Conservation (phyloP, 2,329 filamentous ascomycete species). For the Rutstroemia sp. region DNA sequence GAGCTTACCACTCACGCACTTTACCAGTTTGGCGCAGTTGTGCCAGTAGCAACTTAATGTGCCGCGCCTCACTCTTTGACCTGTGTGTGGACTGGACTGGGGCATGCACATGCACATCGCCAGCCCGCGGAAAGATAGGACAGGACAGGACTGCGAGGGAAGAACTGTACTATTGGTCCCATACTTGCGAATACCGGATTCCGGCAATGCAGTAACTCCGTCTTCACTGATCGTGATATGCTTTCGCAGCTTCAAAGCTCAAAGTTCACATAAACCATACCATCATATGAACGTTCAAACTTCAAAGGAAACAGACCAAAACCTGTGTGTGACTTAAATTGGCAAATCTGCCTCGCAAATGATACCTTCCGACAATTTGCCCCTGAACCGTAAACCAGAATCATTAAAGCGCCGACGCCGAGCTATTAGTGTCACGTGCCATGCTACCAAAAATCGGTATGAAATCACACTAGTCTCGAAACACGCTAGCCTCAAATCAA, state of each 20-base stretch:
- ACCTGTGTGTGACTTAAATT: not conserved
- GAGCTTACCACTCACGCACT: not conserved
- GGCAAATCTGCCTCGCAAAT: not conserved
- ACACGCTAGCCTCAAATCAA: not conserved
- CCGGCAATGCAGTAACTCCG: too few species aligned
- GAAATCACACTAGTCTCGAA: not conserved
- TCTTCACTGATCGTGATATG: too few species aligned
- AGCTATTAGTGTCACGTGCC: not conserved
- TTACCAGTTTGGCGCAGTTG: not conserved
- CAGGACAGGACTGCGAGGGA: not conserved
- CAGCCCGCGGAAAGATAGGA: not conserved
- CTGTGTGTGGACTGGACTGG: not conserved
- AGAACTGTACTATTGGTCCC: too few species aligned
- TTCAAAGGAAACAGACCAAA: too few species aligned
- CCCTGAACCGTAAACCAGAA: conserved; percentile 5
- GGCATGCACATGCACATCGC: not conserved
- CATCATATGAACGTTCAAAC: too few species aligned
- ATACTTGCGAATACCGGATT: too few species aligned
- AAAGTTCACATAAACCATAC: too few species aligned
- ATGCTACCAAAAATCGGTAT: not conserved
- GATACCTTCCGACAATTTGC: not conserved
- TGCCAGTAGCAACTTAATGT: not conserved
- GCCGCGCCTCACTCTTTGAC: conserved; percentile 1
- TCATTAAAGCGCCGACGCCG: not conserved
- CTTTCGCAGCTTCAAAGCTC: too few species aligned